Conservation (phyloP, 148 eudicot genomes). For the Salicornia ramosissima region DNA sequence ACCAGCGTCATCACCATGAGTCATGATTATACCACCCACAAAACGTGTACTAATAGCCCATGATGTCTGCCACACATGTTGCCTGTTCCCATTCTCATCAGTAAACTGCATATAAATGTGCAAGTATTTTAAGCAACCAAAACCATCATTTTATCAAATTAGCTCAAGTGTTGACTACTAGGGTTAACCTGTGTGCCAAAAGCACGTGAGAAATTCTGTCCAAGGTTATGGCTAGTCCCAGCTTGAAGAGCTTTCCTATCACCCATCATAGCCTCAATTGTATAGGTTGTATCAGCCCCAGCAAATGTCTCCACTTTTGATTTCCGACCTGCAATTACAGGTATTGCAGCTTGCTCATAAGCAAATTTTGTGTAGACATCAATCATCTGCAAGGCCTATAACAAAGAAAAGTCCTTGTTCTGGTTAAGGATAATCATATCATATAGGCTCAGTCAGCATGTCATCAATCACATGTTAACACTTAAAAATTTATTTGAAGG, state of each 20-base stretch:
- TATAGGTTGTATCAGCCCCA: slow-evolving; percentile 87
- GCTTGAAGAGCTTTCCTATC: slow-evolving; percentile 98
- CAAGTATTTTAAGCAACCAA: neutral
- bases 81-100: slow-evolving; percentile 87
- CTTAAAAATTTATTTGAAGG: slow-evolving; percentile 3
- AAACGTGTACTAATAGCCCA: slow-evolving; percentile 99
- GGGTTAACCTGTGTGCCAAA: slow-evolving; percentile 78
- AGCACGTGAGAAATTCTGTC: slow-evolving; percentile 96
- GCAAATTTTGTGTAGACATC: slow-evolving; percentile 85
- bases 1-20: slow-evolving; percentile 99
- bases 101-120: slow-evolving; percentile 50
- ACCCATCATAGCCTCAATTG: slow-evolving; percentile 99
- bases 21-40: slow-evolving; percentile 96
- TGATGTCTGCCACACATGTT: slow-evolving; percentile 98
- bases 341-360: slow-evolving; percentile 94
- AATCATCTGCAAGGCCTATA: slow-evolving; percentile 98
- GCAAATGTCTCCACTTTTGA: slow-evolving; percentile 97
- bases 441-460: neutral
- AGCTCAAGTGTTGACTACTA: neutral
- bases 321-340: slow-evolving; percentile 94
- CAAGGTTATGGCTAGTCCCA: slow-evolving; percentile 99
- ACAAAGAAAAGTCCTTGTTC: slow-evolving; percentile 31
- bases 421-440: neutral
- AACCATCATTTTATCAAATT: slow-evolving; percentile 4
- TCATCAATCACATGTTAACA: neutral